A percentile compares a stretch with the other conserved stretches of the same genome.
Conservation (phyloP, 2,329 filamentous ascomycete genomes). For the Cryoendolithus antarcticus region DNA sequence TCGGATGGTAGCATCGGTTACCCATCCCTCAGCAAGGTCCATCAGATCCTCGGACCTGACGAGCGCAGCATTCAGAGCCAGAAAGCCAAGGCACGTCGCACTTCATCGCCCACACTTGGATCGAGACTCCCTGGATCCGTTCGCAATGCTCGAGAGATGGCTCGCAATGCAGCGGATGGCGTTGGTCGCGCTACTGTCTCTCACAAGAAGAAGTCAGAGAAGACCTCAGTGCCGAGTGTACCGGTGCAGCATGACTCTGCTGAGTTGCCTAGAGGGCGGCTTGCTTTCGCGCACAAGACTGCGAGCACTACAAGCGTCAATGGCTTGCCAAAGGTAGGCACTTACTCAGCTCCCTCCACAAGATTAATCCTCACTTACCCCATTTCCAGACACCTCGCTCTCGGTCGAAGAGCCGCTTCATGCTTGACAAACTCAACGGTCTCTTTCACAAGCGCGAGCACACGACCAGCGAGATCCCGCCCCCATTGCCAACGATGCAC, state of each 20-base stretch:
- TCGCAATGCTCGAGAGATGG: conserved; percentile 6
- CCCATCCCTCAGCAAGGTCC: conserved; percentile 7
- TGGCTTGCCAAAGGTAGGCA: too few species aligned
- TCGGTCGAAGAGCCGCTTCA: conserved; percentile 16
- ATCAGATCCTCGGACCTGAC: conserved; percentile 2
- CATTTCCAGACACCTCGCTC: conserved; percentile 8
- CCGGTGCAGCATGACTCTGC: too few species aligned
- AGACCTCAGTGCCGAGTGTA: too few species aligned
- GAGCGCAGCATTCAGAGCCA: background rate
- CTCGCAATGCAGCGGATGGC: background rate
- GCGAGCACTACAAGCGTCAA: too few species aligned
- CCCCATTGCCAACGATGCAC: conserved; percentile 4
- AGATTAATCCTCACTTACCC: too few species aligned
- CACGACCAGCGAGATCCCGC: conserved; percentile 6
- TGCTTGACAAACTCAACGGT: conserved; percentile 19
- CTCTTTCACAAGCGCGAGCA: conserved; percentile 18
- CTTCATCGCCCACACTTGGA: conserved; percentile 13
- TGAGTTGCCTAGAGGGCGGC: too few species aligned
- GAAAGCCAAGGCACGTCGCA: conserved; percentile 5
- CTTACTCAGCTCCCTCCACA: too few species aligned
- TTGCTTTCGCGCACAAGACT: too few species aligned
- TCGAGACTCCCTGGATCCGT: conserved; percentile 10
- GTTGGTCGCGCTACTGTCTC: too few species aligned
- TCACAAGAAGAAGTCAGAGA: too few species aligned
- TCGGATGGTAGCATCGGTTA: conserved; percentile 10